Evolutionary conservation across 352 stramenopile genomes (phyloP).

Genomic region (Globisporangium recalcitrans): DNA sequence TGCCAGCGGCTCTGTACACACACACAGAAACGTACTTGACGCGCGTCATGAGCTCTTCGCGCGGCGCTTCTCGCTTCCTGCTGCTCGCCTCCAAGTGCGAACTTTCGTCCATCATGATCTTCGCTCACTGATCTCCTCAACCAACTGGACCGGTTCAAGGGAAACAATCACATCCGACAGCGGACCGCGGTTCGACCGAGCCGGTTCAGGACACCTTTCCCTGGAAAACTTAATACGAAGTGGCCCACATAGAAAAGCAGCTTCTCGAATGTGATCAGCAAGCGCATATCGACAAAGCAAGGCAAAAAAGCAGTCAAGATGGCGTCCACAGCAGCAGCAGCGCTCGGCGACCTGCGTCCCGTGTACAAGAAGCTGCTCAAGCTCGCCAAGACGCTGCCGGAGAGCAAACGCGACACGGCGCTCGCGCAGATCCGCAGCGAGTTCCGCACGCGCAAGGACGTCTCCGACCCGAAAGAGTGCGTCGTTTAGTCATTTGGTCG

Average conservation of each 20-base stretch:
- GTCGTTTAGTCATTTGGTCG: conserved; percentile 13
- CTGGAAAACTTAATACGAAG: not conserved
- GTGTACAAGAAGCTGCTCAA: conserved; percentile 85
- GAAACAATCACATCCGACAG: not conserved
- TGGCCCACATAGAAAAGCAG: not conserved
- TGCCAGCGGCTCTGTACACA: not conserved
- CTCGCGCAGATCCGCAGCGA: conserved; percentile 72
- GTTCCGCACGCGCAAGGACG: conserved; percentile 58
- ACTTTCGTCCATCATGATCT: not conserved
- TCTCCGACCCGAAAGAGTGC: conserved; percentile 63
- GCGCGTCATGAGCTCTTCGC: conserved; percentile 29
- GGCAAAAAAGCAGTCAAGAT: conserved; percentile 13
- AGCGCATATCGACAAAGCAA: not conserved
- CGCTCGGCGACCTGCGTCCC: conserved; percentile 42
- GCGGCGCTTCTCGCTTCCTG: conserved; percentile 21
- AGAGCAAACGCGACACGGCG: conserved; percentile 53
- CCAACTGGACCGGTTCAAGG: not conserved
- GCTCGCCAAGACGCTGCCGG: conserved; percentile 68
- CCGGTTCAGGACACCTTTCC: not conserved
- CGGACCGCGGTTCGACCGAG: not conserved
- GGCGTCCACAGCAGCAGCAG: conserved; percentile 15
- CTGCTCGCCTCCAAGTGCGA: conserved; percentile 11
- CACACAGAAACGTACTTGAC: conserved; percentile 40
- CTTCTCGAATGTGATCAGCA: not conserved
- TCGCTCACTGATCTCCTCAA: not conserved